Evolutionary conservation across 2,329 filamentous ascomycete genomes (phyloP).

Genomic region (Epichloe uncinata): DNA sequence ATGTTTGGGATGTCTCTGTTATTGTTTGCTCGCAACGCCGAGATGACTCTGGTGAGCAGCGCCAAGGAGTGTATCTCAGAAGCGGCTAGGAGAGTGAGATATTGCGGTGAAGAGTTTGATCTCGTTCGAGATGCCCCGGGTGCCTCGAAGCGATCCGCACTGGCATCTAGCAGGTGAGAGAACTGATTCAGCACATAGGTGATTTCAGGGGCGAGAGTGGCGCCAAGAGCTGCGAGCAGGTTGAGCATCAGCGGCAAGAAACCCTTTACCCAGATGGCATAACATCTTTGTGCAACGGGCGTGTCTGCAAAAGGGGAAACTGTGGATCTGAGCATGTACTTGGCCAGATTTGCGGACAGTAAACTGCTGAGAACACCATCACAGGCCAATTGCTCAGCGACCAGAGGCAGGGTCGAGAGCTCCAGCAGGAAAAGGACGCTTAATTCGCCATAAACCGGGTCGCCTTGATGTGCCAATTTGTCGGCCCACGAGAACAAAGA

Average conservation of each 20-base stretch:
- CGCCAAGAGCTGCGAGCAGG: constrained; percentile 67
- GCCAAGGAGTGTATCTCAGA: constrained; percentile 69
- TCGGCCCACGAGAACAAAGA: constrained; percentile 93
- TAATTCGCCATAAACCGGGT: constrained; percentile 90
- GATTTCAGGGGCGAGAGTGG: constrained; percentile 72
- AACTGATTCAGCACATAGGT: constrained; percentile 84
- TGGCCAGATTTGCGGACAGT: constrained; percentile 64
- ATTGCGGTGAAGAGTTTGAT: constrained; percentile 37
- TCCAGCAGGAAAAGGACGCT: constrained; percentile 79
- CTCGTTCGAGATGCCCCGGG: constrained; percentile 40
- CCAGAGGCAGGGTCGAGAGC: constrained; percentile 62
- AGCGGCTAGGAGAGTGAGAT: constrained; percentile 59
- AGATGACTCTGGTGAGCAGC: constrained; percentile 60
- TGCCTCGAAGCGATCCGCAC: constrained; percentile 57
- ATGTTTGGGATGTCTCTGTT: constrained; percentile 61
- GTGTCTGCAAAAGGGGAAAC: constrained; percentile 65
- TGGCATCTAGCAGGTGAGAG: constrained; percentile 60
- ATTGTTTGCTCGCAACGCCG: constrained; percentile 49
- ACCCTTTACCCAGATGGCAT: constrained; percentile 80
- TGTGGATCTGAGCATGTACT: constrained; percentile 56
- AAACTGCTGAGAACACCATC: constrained; percentile 73
- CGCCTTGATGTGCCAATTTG: constrained; percentile 59
- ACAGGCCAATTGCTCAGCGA: constrained; percentile 83
- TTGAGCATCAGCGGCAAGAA: constrained; percentile 83
- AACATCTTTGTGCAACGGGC: constrained; percentile 56